Evolutionary conservation across 371 early-diverging fungal genomes (phyloP), one percentile per base, ranked within the genome.

Genomic region (Syncephalis plumigaleata): DNA sequence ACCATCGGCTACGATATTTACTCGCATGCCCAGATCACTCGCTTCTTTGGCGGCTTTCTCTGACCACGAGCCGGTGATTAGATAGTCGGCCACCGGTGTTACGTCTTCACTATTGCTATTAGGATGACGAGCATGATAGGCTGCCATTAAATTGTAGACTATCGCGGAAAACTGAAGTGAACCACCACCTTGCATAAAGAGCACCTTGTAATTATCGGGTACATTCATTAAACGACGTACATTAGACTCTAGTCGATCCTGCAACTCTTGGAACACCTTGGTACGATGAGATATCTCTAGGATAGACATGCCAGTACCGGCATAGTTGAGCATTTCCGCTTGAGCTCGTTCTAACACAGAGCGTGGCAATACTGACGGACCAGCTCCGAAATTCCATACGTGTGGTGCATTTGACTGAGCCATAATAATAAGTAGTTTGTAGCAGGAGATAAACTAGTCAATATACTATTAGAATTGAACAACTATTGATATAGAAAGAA

Each of bases 141-240:
- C 71, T 54, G 79, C 80, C n/a, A 89, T 58, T 46, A 93, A 65
- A 56, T 94, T 96, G 57, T 85, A 85, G 38, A 84, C 79, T 1
- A 86, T 65, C 2, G 88, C 79, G 0, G 91, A 76, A 63, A 95
- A 97, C 67, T 87, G 89, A 8, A 87, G 77, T 17, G 87, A 80
- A 2, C 88, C 96, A 36, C 97, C 97, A 48, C 97, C 95, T 61
- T 91, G 92, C 81, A 92, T 79, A 58, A 90, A 96, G 44, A 91
- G 51, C 44, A 95, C 73, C 43, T 75, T 66, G 67, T 93, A 91
- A 67, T 85, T 80, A 51, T 66, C 64, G n/a, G 95, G 95, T 42
- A 97, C 73, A 17, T 67, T 54, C 49, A 91, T 65, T 17, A 93
- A 63, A 9, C 65, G 39, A 3, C 73, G 67, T 42, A 91, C 69